Conservation (phyloP, 768 basidiomycete species). For the Russula brevipes region DNA sequence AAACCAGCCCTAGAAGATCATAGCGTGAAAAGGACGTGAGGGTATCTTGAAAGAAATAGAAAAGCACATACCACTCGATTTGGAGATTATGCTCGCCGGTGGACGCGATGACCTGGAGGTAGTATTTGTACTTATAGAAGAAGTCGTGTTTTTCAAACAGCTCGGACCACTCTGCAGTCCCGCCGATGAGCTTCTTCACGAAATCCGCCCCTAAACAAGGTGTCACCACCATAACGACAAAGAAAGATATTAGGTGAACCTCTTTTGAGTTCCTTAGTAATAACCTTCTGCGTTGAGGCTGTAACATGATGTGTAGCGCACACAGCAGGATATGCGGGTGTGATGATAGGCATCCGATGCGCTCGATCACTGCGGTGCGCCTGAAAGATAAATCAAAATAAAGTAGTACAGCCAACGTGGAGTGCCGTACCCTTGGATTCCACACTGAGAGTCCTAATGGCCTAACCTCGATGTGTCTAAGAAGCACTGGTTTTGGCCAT, state of each 20-base stretch:
- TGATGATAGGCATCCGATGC: slow-evolving; percentile 99
- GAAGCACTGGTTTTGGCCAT: slow-evolving; percentile 95
- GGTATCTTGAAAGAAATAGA: not conserved
- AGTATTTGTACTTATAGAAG: slow-evolving; percentile 94
- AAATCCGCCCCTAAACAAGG: slow-evolving; percentile 73
- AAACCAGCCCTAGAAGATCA: slow-evolving; percentile 67
- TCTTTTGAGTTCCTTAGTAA: slow-evolving; percentile 93
- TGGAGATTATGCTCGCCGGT: slow-evolving; percentile 80
- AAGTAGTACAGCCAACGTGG: not conserved
- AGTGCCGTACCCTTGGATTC: slow-evolving; percentile 80
- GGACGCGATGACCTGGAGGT: slow-evolving; percentile 92
- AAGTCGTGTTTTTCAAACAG: slow-evolving; percentile 94
- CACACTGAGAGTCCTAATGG: slow-evolving; percentile 91
- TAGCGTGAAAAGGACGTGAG: not conserved
- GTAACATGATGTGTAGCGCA: slow-evolving; percentile 98
- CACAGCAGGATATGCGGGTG: slow-evolving; percentile 98
- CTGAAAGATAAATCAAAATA: slow-evolving; percentile 35
- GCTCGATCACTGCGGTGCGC: slow-evolving; percentile 85
- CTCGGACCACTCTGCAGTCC: slow-evolving; percentile 82
- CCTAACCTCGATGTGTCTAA: slow-evolving; percentile 96
- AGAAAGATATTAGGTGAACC: slow-evolving; percentile 40
- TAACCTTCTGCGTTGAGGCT: slow-evolving; percentile 90
- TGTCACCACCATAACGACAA: slow-evolving; percentile 18
- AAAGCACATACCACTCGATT: slow-evolving; percentile 77
- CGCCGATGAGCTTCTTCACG: slow-evolving; percentile 86